phyloP scores from a whole-genome alignment of 2,329 filamentous ascomycete species.

The Xylaria sp. region DNA sequence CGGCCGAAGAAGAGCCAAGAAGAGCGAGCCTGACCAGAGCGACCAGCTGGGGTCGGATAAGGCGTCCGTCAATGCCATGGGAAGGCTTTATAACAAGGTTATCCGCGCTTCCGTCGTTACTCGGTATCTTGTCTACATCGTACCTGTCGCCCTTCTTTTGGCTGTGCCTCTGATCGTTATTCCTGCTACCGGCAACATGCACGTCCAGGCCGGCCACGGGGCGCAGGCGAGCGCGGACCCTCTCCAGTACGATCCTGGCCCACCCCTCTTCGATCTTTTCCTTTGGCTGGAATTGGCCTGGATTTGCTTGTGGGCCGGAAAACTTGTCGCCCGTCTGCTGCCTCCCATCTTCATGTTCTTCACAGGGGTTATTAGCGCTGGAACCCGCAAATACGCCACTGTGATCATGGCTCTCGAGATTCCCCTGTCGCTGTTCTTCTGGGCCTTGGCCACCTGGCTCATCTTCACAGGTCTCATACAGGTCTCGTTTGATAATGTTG shows the following conservation, averaged over 20 bases:
- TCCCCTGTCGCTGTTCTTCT: constrained; percentile 69
- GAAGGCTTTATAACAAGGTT: constrained; percentile 66
- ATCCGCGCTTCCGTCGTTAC: constrained; percentile 65
- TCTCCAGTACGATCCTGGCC: constrained; percentile 39
- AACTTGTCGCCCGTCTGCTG: constrained; percentile 63
- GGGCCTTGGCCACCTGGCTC: constrained; percentile 64
- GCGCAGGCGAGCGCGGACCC: constrained; percentile 22
- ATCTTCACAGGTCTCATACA: constrained; percentile 62
- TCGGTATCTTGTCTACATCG: constrained; percentile 68
- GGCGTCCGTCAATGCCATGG: constrained; percentile 64
- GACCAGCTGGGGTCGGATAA: constrained; percentile 54
- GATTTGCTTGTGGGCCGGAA: constrained; percentile 68
- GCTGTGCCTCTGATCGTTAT: constrained; percentile 64
- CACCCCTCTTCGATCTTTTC: constrained; percentile 63
- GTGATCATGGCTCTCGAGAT: constrained; percentile 67
- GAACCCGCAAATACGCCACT: constrained; percentile 70
- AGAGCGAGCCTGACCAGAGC: constrained; percentile 44
- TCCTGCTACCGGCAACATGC: constrained; percentile 45
- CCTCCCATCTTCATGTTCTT: constrained; percentile 69
- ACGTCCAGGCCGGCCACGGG: constrained; percentile 43
- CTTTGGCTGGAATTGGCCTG: constrained; percentile 71
- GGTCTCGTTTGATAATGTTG: constrained; percentile 38
- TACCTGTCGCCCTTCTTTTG: constrained; percentile 64
- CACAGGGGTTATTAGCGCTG: constrained; percentile 68
- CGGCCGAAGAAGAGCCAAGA: constrained; percentile 53